Conservation (phyloP, 1,284 basidiomycete species). For the Limonomyces culmigenus region DNA sequence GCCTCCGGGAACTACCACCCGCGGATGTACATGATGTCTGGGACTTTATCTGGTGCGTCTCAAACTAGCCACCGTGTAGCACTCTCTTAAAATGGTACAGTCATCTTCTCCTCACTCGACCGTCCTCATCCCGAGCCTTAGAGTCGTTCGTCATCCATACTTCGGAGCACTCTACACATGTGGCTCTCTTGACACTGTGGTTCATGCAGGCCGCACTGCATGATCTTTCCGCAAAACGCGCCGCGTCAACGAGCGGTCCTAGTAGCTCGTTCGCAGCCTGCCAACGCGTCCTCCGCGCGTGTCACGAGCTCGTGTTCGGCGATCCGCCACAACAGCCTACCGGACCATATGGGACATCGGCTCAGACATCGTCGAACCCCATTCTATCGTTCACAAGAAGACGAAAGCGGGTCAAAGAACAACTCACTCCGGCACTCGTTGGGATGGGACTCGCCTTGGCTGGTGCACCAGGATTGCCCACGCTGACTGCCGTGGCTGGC, state of each 20-base stretch:
- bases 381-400: constrained; percentile 32
- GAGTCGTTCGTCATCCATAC: constrained; percentile 84
- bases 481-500: constrained; percentile 56
- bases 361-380: no score
- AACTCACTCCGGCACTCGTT: constrained; percentile 67
- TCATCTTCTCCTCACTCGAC: constrained; percentile 81
- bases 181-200: constrained; percentile 94
- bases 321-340: constrained; percentile 56
- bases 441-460: constrained; percentile 78
- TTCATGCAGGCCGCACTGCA: constrained; percentile 93
- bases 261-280: constrained; percentile 84
- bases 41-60: constrained; percentile 32
- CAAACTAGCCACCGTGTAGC: not conserved
- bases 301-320: constrained; percentile 94
- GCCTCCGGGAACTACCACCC: constrained; percentile 63
- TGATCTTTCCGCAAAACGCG: constrained; percentile 43
- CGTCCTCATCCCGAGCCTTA: constrained; percentile 77
- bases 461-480: constrained; percentile 64
- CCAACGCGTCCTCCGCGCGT: constrained; percentile 81
- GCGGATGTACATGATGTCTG: constrained; percentile 86
- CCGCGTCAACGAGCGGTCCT: no score
- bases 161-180: constrained; percentile 79
- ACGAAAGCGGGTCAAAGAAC: no score
- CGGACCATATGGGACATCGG: no score
- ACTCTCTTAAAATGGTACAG: no score